Conservation (phyloP, 106 monocot genomes). For the Dendrobium nobile region DNA sequence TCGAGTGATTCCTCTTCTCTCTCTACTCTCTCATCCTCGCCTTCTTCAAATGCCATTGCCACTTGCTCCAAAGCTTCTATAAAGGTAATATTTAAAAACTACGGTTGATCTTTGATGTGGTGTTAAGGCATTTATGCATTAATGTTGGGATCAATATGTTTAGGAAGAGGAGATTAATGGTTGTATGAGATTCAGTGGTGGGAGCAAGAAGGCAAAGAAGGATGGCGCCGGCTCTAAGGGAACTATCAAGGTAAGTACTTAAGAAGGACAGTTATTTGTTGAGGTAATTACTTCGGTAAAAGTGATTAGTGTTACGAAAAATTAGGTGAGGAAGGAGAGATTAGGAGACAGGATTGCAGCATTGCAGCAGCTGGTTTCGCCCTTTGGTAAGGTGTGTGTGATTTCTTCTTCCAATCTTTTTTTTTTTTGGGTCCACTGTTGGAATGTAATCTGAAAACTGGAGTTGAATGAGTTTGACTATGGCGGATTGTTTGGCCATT, state of each 20-base stretch:
- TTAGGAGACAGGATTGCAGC: conserved; percentile 21
- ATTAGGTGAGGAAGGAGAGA: conserved; percentile 29
- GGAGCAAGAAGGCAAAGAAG: conserved; percentile 6
- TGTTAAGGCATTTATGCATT: background rate
- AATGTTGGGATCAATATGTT: background rate
- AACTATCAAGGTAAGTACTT: conserved; percentile 2
- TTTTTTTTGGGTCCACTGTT: background rate
- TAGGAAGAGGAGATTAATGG: conserved; percentile 5
- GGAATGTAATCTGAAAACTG: background rate
- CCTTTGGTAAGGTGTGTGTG: conserved; percentile 20
- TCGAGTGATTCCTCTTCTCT: background rate
- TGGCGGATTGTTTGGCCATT: background rate
- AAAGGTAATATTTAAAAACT: background rate
- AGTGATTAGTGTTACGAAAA: background rate
- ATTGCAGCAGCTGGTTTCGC: conserved; percentile 32
- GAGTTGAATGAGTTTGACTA: background rate
- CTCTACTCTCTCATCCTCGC: background rate
- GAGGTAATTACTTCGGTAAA: background rate
- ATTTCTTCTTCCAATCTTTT: background rate
- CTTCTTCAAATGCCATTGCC: background rate
- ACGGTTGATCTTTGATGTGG: background rate
- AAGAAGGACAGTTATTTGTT: background rate
- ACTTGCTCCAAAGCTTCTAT: background rate
- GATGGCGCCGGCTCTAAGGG: background rate
- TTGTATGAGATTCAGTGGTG: background rate